Evolutionary conservation across 2,329 filamentous ascomycete genomes (phyloP).

Genomic region (Fusarium temperatum): DNA sequence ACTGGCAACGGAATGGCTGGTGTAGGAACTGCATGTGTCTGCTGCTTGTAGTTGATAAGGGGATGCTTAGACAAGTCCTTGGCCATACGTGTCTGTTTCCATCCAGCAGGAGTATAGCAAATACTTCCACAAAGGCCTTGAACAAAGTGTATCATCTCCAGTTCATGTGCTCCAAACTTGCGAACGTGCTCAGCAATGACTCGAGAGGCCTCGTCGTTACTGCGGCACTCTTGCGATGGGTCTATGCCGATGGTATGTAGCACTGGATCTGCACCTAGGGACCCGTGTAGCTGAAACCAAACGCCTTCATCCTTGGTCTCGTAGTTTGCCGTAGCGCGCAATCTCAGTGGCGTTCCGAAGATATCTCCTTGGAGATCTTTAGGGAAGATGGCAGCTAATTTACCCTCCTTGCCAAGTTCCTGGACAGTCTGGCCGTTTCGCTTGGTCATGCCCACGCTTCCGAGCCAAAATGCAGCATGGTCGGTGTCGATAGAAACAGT

Average conservation of each 20-base stretch:
- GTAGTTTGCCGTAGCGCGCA: constrained; percentile 30
- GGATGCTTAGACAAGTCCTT: not conserved
- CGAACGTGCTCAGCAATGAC: not conserved
- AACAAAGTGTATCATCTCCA: not conserved
- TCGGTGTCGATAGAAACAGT: not conserved
- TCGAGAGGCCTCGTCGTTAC: not conserved
- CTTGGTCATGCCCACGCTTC: not conserved
- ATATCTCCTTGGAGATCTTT: not conserved
- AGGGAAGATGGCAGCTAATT: not conserved
- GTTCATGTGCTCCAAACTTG: not conserved
- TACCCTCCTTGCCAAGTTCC: not conserved
- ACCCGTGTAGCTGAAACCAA: not conserved
- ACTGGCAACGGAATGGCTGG: not conserved
- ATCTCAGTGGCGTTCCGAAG: not conserved
- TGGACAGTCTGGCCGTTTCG: not conserved
- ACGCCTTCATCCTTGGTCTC: not conserved
- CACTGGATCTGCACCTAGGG: constrained; percentile 31
- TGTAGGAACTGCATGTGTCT: not conserved
- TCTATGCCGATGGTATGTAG: not conserved
- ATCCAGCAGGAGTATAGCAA: not conserved
- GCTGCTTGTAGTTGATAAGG: not conserved
- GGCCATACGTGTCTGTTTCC: not conserved
- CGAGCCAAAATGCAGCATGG: not conserved
- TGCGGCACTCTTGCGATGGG: not conserved
- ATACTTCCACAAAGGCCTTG: not conserved